Conservation (phyloP, 495 filamentous ascomycete species). For the Aspergillus kassunensis region DNA sequence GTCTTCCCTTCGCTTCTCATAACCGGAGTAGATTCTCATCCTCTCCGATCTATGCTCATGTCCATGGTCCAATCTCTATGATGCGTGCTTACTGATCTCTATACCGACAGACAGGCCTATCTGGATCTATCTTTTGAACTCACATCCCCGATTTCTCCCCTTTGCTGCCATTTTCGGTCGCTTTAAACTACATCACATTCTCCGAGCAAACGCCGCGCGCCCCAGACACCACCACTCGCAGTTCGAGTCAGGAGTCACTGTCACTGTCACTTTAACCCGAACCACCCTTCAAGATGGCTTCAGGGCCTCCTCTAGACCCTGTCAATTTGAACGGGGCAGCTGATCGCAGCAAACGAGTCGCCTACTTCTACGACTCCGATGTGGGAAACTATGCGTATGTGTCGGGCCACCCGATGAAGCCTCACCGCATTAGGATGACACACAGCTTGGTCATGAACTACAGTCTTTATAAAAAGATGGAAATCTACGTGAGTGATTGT, state of each 20-base stretch:
- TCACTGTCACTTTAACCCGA: constrained; percentile 4
- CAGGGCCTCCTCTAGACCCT: constrained; percentile 52
- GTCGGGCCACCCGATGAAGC: constrained; percentile 98
- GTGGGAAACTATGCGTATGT: constrained; percentile 98
- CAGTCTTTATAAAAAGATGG: constrained; percentile 96
- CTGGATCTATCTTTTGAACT: not conserved
- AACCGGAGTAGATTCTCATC: constrained; percentile 9
- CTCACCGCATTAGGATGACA: constrained; percentile 93
- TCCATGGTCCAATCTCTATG: constrained; percentile 3
- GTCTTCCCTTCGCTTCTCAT: constrained; percentile 21
- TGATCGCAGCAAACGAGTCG: constrained; percentile 70
- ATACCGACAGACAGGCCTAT: not conserved
- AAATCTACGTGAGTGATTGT: constrained; percentile 78
- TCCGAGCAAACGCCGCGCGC: constrained; percentile 21
- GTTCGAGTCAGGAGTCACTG: not conserved
- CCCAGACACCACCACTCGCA: not conserved
- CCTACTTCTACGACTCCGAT: constrained; percentile 97
- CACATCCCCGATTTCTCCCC: not conserved
- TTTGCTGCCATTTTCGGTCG: not conserved
- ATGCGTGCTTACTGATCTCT: constrained; percentile 2
- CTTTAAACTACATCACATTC: not conserved
- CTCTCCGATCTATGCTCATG: constrained; percentile 10
- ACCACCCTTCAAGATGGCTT: constrained; percentile 30
- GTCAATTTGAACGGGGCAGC: constrained; percentile 41
- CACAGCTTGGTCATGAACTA: constrained; percentile 99